phyloP scores from a whole-genome alignment of 2,329 filamentous ascomycete genomes.

The Ophiostoma sp. region DNA sequence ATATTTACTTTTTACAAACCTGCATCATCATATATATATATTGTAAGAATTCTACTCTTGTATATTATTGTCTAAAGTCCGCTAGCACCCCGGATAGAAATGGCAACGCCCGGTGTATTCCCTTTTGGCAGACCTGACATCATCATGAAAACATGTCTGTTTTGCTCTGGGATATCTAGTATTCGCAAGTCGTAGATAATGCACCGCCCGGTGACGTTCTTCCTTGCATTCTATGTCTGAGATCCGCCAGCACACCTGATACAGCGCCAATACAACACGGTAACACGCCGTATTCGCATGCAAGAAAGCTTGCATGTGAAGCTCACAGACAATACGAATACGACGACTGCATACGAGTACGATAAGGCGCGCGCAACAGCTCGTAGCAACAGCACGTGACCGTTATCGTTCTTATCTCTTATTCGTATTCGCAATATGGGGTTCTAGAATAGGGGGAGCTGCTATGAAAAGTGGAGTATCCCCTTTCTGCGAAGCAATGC shows the following conservation, averaged over 20 bases:
- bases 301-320: neutral
- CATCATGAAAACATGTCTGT: too few relatives aligned
- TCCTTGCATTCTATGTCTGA: neutral
- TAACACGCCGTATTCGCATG: neutral
- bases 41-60: too few relatives aligned
- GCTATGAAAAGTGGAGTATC: neutral
- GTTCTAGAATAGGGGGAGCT: conserved; percentile 16
- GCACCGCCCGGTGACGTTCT: neutral
- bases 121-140: too few relatives aligned
- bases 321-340: neutral
- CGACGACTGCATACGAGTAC: neutral
- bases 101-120: too few relatives aligned
- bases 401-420: conserved; percentile 18
- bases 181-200: too few relatives aligned
- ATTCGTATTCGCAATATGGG: conserved; percentile 26
- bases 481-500: neutral
- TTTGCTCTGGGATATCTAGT: too few relatives aligned
- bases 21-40: too few relatives aligned
- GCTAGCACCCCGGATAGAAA: too few relatives aligned
- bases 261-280: neutral
- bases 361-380: neutral
- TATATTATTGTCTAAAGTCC: too few relatives aligned
- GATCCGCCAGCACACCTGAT: neutral
- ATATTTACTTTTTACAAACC: too few relatives aligned
- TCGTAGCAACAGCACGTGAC: conserved; percentile 7